Evolutionary conservation across 148 eudicot genomes (phyloP), one percentile per base, ranked within the genome.

Genomic region (Tetragonia tetragonoides): DNA sequence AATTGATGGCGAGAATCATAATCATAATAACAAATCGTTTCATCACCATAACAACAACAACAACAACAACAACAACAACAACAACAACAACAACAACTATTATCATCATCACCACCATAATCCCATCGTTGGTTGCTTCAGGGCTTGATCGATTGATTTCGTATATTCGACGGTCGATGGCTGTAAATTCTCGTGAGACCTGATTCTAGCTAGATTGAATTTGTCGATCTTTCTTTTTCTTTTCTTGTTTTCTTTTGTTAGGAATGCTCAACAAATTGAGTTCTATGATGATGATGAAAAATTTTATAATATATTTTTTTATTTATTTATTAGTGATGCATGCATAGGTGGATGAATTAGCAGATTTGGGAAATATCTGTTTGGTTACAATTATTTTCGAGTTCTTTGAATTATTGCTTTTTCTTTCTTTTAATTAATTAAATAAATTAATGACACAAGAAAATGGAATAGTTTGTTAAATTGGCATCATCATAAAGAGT

Each of bases 61-160:
- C 0, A 54, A 81, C n/a, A 80, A 79, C 11, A 72, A 81, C 23
- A 77, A 62, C 62, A 79, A 76, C 53, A 10, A 47, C 47, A 4
- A 7, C 56, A 68, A 17, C 70, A 76, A 16, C 62, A 72, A 3
- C n/a, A n/a, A n/a, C n/a, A n/a, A n/a, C n/a, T n/a, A n/a, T n/a
- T 28, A 28, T 28, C 63, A 80, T 38, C 82, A 78, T 18, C 75
- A 81, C 24, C 80, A 62, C 62, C 81, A 77, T 60, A 81, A 63
- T 54, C 77, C 81, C 61, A 66, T 85, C 60, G 87, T 75, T 75
- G 87, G 86, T 0, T 88, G 91, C 62, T 88, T 88, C 78, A 81
- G 82, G 76, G 89, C 83, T 66, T 88, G 85, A 84, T 73, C 40
- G 47, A 46, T 9, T 9, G 6, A 49, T 9, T 49, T 28, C 38